phyloP scores from a whole-genome alignment of 73 alveolate species.

The Vitrella brassicaformis region DNA sequence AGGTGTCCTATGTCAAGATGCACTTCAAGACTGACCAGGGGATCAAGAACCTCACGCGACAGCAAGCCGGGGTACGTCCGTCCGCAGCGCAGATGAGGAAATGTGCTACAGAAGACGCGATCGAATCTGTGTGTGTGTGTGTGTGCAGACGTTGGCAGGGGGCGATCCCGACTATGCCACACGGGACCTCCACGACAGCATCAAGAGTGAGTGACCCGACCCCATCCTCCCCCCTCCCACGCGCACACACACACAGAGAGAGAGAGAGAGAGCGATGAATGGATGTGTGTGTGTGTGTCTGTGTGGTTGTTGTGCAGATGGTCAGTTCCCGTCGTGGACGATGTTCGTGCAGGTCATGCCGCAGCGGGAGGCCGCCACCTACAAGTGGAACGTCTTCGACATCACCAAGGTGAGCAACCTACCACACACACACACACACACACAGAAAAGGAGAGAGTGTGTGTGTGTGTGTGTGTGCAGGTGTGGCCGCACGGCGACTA shows the following conservation, averaged over 20 bases:
- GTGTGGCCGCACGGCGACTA: slow-evolving; percentile 78
- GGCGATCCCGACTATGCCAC: slow-evolving; percentile 71
- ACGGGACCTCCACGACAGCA: slow-evolving; percentile 61
- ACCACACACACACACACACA: too few species aligned
- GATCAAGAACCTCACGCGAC: slow-evolving; percentile 56
- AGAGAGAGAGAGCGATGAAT: background rate
- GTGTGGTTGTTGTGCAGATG: slow-evolving; percentile 16
- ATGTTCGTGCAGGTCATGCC: slow-evolving; percentile 65
- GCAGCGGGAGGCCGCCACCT: slow-evolving; percentile 53
- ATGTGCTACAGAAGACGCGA: too few species aligned
- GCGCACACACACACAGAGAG: too few species aligned
- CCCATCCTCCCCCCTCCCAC: too few species aligned
- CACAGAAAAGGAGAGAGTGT: too few species aligned
- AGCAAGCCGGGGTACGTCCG: slow-evolving; percentile 59
- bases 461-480: too few species aligned
- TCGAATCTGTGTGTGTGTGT: too few species aligned
- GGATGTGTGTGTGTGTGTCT: background rate
- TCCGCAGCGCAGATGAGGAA: too few species aligned
- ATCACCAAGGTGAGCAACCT: slow-evolving; percentile 84
- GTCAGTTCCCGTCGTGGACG: slow-evolving; percentile 68
- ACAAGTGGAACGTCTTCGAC: slow-evolving; percentile 68
- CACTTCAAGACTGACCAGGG: slow-evolving; percentile 78
- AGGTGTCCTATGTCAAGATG: slow-evolving; percentile 63
- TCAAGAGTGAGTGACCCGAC: too few species aligned
- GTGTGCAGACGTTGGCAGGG: slow-evolving; percentile 39